Evolutionary conservation across 805 yeast genomes (phyloP), one percentile per base, ranked within the genome.

Genomic region (Blastobotrys chiropterorum): DNA sequence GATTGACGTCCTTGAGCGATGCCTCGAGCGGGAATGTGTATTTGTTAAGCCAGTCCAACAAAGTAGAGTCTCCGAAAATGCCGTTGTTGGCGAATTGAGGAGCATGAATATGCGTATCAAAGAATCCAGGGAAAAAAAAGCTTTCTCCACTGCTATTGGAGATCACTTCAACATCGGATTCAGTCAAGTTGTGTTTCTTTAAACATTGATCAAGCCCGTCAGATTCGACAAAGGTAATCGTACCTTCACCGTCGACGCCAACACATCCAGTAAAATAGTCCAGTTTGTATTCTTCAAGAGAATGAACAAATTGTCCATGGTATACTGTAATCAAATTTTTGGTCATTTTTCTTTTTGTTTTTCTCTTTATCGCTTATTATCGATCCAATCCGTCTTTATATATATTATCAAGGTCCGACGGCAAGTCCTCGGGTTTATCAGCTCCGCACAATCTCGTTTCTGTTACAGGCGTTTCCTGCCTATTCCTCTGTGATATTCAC

Each of bases 11-110:
- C 16, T 68, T 70, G 55, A 88, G 77, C 2, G 86, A 75, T 5
- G 86, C 72, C 67, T 94, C 99, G 51, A 90, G 67, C 0, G 97
- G 95, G 73, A 90, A 94, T 0, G 99, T 94, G 66, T 89, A 90
- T 19, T 77, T 80, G 21, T 81, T 77, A 46, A 94, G 75, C 99
- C 99, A 94, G 57, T 92, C 95, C 51, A 94, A 71, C 43, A 94
- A 72, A 1, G 96, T 92, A 2, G 88, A 74, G 53, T 83, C 84
- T 21, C 95, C 90, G 56, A 95, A 92, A 21, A 94, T 81, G 8
- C 95, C 94, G 46, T 76, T 73, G 64, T 86, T 86, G 11, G 94
- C 94, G 61, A 79, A 86, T 66, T 86, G 95, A 2, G 95, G 82
- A 1, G 95, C 94, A 66, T 86, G 95, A 46, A 84, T 83, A 64